A percentile compares a stretch with the other conserved stretches of the same genome.
These are phyloP conservation scores for Schizosaccharomyces versatilis DNA, from an alignment of 1,139 yeast genomes.

Conservation along the genomic window DNA sequence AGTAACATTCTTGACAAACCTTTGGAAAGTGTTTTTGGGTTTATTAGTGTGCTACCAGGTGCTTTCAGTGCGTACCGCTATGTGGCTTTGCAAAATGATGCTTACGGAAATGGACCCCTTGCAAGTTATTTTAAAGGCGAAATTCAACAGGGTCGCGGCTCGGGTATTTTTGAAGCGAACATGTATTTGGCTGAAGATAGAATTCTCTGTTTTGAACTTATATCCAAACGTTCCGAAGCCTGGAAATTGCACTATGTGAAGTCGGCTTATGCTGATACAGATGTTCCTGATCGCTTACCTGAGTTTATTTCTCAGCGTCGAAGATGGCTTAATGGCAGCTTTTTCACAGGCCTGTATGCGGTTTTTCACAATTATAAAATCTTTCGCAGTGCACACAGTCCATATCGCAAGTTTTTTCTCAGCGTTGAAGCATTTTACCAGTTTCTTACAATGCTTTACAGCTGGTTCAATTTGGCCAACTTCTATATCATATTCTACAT, in stretches of 20 bases:
- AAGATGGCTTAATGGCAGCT: slow-evolving; percentile 96
- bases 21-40: slow-evolving; percentile 71
- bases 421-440: slow-evolving; percentile 64
- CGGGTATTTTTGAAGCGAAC: slow-evolving; percentile 77
- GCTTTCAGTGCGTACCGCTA: slow-evolving; percentile 81
- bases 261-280: slow-evolving; percentile 89
- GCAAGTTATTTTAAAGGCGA: slow-evolving; percentile 86
- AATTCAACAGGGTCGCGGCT: slow-evolving; percentile 33
- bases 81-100: slow-evolving; percentile 32
- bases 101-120: slow-evolving; percentile 42
- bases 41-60: slow-evolving; percentile 75
- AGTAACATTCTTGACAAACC: slow-evolving; percentile 83
- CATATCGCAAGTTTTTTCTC: slow-evolving; percentile 44
- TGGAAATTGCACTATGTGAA: slow-evolving; percentile 89
- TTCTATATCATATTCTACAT: slow-evolving; percentile 53
- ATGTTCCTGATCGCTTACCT: slow-evolving; percentile 77
- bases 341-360: slow-evolving; percentile 80
- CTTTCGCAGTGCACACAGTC: slow-evolving; percentile 59
- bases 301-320: slow-evolving; percentile 89
- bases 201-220: slow-evolving; percentile 89
- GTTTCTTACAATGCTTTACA: slow-evolving; percentile 38
- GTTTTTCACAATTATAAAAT: slow-evolving; percentile 49
- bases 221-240: slow-evolving; percentile 62
- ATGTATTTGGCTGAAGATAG: slow-evolving; percentile 97
- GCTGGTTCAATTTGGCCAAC: slow-evolving; percentile 49